Evolutionary conservation across 1,284 basidiomycete genomes (phyloP).

Genomic region (Jaminaea rosea): DNA sequence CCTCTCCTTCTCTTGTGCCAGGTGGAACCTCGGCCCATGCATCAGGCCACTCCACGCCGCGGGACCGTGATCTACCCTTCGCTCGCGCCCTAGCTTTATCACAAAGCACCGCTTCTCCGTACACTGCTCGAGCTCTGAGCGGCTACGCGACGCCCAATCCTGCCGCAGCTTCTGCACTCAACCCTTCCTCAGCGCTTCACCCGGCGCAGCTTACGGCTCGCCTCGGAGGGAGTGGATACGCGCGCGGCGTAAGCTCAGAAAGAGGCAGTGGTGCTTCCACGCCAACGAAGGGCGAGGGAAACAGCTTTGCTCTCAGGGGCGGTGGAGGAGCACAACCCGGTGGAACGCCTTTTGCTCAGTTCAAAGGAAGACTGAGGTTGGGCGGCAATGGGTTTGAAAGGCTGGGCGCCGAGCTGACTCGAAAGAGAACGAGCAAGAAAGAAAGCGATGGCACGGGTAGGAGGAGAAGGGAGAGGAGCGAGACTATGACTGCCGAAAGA

Average conservation of each 20-base stretch:
- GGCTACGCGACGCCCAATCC: conserved; percentile 1
- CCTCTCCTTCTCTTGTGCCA: too few relatives aligned
- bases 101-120: not conserved
- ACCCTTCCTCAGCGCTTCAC: too few relatives aligned
- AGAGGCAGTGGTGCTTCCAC: too few relatives aligned
- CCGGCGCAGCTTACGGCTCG: too few relatives aligned
- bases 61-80: not conserved
- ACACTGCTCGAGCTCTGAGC: not conserved
- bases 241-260: too few relatives aligned
- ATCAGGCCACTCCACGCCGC: too few relatives aligned
- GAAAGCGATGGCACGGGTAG: not conserved
- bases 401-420: not conserved
- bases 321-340: not conserved
- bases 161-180: too few relatives aligned
- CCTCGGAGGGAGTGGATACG: too few relatives aligned
- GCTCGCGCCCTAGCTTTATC: not conserved
- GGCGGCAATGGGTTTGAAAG: not conserved
- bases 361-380: not conserved
- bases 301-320: not conserved
- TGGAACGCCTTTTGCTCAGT: not conserved
- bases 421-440: not conserved
- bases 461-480: not conserved
- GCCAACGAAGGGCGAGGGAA: too few relatives aligned
- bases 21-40: too few relatives aligned
- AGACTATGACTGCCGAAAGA: not conserved